Percentiles rank a stretch among this genome's conserved stretches.
Evolutionary conservation across 768 basidiomycete genomes (phyloP).

Genomic region (Tephrocybe sp.): DNA sequence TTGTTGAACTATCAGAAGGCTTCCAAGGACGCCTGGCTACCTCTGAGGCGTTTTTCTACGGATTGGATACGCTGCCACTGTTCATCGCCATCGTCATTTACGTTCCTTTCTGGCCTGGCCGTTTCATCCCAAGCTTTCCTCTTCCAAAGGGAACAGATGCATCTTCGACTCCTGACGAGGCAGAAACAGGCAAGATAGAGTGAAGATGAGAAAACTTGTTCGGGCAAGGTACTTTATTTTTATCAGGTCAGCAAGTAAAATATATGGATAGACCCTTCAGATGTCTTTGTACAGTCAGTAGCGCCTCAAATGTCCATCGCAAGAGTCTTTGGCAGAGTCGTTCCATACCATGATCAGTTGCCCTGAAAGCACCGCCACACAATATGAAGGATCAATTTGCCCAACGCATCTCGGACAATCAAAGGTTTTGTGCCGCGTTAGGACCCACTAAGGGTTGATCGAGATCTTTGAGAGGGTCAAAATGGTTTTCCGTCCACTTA

Average conservation of each 20-base stretch:
- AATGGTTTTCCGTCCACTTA: too few species aligned
- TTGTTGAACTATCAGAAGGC: slow-evolving; percentile 62
- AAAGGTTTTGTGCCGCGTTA: too few species aligned
- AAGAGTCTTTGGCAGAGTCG: too few species aligned
- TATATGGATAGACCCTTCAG: neutral
- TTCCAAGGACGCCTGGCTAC: slow-evolving; percentile 56
- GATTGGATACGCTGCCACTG: slow-evolving; percentile 63
- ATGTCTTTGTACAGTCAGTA: too few species aligned
- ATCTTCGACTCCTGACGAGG: neutral
- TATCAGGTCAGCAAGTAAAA: neutral
- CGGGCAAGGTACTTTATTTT: neutral
- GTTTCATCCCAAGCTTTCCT: slow-evolving; percentile 40
- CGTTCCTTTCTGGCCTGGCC: slow-evolving; percentile 67
- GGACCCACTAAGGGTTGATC: too few species aligned
- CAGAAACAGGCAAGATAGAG: neutral
- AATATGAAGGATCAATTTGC: too few species aligned
- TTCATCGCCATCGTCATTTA: slow-evolving; percentile 59
- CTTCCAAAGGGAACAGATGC: neutral
- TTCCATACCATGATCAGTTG: too few species aligned
- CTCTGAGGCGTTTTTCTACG: slow-evolving; percentile 65
- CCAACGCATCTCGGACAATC: too few species aligned
- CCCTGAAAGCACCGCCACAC: too few species aligned
- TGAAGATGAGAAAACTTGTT: neutral
- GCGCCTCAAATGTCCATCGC: too few species aligned
- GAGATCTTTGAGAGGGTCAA: too few species aligned